Evolutionary conservation across 768 basidiomycete genomes (phyloP).

Genomic region (Tulasnella sp.): DNA sequence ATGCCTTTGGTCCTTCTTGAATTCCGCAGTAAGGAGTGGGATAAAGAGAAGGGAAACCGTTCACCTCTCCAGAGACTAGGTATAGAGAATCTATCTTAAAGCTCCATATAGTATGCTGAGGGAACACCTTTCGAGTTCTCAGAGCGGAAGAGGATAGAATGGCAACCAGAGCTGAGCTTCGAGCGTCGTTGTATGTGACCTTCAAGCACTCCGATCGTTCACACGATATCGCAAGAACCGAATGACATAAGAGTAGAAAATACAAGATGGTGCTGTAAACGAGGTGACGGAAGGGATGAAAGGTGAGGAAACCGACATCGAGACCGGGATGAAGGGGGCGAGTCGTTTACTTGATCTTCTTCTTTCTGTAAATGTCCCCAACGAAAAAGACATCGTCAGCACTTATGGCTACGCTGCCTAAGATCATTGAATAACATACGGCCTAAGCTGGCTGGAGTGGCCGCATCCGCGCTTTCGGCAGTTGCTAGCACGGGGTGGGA

Average conservation of each 20-base stretch:
- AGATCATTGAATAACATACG: too few relatives aligned
- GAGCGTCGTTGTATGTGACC: neutral
- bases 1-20: too few relatives aligned
- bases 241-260: neutral
- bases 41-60: too few relatives aligned
- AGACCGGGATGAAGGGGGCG: neutral
- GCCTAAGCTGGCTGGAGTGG: conserved; percentile 87
- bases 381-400: neutral
- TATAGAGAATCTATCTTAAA: too few relatives aligned
- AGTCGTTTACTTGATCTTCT: conserved; percentile 81
- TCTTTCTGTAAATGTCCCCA: conserved; percentile 62
- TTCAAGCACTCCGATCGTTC: too few relatives aligned
- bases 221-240: neutral
- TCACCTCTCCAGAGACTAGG: too few relatives aligned
- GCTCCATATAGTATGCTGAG: too few relatives aligned
- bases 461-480: conserved; percentile 96
- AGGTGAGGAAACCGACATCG: neutral
- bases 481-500: conserved; percentile 99
- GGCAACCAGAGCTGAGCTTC: neutral
- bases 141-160: too few relatives aligned
- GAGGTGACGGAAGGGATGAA: neutral
- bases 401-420: neutral
- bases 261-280: neutral
- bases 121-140: too few relatives aligned
- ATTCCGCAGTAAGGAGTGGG: too few relatives aligned